phyloP scores from a whole-genome alignment of 371 early-diverging fungal genomes.

The Modicella reniformis region DNA sequence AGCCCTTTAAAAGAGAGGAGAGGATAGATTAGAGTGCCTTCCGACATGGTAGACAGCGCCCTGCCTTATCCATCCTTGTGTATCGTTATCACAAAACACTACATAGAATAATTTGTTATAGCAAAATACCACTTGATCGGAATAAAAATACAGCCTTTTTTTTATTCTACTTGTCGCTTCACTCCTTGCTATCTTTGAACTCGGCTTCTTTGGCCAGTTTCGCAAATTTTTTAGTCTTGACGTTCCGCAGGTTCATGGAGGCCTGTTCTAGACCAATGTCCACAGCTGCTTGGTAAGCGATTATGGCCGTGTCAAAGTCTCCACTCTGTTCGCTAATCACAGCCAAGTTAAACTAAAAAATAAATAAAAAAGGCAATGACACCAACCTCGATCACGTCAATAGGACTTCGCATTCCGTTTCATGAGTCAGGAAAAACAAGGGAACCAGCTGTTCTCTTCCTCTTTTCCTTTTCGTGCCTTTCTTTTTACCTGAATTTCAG shows the following conservation, averaged over 20 bases:
- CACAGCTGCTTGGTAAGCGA: slow-evolving; percentile 72
- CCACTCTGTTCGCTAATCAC: slow-evolving; percentile 79
- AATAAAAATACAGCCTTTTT: neutral
- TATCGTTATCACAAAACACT: neutral
- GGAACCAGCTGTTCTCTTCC: too few relatives aligned
- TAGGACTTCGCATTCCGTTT: too few relatives aligned
- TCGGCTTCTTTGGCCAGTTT: slow-evolving; percentile 46
- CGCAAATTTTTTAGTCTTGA: slow-evolving; percentile 58
- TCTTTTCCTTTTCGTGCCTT: neutral
- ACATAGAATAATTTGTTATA: too few relatives aligned
- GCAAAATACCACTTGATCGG: too few relatives aligned
- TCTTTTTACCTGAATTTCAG: slow-evolving; percentile 66
- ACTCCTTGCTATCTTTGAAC: slow-evolving; percentile 29
- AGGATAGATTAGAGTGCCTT: neutral
- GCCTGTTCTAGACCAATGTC: slow-evolving; percentile 73
- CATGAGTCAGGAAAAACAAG: too few relatives aligned
- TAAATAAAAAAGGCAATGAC: neutral
- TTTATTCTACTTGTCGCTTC: slow-evolving; percentile 1
- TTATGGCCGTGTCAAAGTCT: slow-evolving; percentile 74
- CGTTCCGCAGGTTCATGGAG: slow-evolving; percentile 65
- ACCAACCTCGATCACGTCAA: neutral
- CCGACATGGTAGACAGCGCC: neutral
- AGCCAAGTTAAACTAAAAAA: slow-evolving; percentile 74
- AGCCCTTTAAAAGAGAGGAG: neutral
- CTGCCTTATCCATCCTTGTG: neutral